A percentile compares a stretch with the other conserved stretches of the same genome.
Evolutionary conservation across 177 flowering plant genomes (phyloP).

Genomic region (Vitis hybrid): DNA sequence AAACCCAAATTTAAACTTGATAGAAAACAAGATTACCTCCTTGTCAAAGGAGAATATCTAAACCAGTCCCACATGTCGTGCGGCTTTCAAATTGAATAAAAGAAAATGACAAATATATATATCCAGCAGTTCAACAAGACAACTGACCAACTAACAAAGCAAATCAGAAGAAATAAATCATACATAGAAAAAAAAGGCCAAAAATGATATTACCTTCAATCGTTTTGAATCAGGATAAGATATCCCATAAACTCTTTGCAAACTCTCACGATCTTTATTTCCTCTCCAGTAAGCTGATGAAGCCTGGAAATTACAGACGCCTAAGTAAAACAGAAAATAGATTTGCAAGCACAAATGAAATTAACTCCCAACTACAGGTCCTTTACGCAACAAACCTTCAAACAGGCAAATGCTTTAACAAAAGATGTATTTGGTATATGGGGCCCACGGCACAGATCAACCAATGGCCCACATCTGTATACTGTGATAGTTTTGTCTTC

Average conservation of each 20-base stretch:
- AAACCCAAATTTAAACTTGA: no score
- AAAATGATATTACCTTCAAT: conserved; percentile 53
- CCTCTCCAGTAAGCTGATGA: conserved; percentile 99
- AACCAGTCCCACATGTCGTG: no score
- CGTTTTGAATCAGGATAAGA: conserved; percentile 87
- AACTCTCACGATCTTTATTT: conserved; percentile 83
- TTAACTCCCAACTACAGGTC: neutral
- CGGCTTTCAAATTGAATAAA: no score
- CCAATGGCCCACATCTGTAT: conserved; percentile 96
- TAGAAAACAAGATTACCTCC: no score
- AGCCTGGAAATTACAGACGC: conserved; percentile 48
- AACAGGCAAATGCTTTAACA: conserved; percentile 88
- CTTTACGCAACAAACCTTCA: conserved; percentile 45
- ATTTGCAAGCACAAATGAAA: conserved; percentile 1
- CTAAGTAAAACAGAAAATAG: conserved; percentile 7
- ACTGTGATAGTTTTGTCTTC: conserved; percentile 96
- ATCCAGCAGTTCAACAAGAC: no score
- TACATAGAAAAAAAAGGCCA: neutral
- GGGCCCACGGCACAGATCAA: conserved; percentile 98
- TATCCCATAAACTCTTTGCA: conserved; percentile 97
- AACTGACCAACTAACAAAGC: neutral
- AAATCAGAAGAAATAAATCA: neutral
- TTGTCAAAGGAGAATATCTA: no score
- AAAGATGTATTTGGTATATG: conserved; percentile 98
- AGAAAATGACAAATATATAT: no score